Conservation (phyloP, 495 filamentous ascomycete species). For the Xylaria scruposa region DNA sequence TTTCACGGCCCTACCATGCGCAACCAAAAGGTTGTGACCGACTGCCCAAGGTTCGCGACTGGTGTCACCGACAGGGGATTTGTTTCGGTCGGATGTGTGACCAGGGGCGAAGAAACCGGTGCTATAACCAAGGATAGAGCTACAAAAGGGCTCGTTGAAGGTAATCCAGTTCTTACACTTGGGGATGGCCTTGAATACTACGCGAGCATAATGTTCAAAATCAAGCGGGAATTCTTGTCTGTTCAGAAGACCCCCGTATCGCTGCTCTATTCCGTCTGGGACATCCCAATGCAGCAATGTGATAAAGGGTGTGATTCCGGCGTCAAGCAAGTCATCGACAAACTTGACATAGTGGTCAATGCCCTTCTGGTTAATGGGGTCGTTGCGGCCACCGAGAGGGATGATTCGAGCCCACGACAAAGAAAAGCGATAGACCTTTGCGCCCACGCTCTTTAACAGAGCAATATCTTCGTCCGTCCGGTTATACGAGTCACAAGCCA, state of each 20-base stretch:
- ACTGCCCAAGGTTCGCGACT: slow-evolving; percentile 65
- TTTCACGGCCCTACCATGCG: slow-evolving; percentile 68
- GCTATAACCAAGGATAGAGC: slow-evolving; percentile 65
- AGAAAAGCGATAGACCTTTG: slow-evolving; percentile 76
- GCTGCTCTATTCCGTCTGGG: slow-evolving; percentile 64
- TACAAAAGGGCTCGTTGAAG: slow-evolving; percentile 71
- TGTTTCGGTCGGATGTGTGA: slow-evolving; percentile 62
- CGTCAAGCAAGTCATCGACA: slow-evolving; percentile 64
- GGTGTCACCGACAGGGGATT: slow-evolving; percentile 62
- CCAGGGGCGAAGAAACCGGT: slow-evolving; percentile 66
- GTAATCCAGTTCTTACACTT: slow-evolving; percentile 71
- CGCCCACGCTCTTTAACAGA: slow-evolving; percentile 69
- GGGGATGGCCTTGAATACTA: slow-evolving; percentile 63
- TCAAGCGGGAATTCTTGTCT: slow-evolving; percentile 64
- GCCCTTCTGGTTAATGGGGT: slow-evolving; percentile 65
- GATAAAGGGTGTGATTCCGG: slow-evolving; percentile 65
- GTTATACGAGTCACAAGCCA: slow-evolving; percentile 80
- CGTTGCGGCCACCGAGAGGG: slow-evolving; percentile 66
- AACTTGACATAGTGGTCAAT: slow-evolving; percentile 67
- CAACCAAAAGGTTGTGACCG: slow-evolving; percentile 66
- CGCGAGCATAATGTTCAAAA: slow-evolving; percentile 65
- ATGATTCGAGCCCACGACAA: slow-evolving; percentile 78
- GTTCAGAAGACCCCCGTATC: slow-evolving; percentile 67
- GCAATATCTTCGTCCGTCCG: slow-evolving; percentile 75
- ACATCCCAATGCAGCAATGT: slow-evolving; percentile 72